Evolutionary conservation across 768 basidiomycete species (phyloP).

Genomic region (Pulveroboletus sp.): DNA sequence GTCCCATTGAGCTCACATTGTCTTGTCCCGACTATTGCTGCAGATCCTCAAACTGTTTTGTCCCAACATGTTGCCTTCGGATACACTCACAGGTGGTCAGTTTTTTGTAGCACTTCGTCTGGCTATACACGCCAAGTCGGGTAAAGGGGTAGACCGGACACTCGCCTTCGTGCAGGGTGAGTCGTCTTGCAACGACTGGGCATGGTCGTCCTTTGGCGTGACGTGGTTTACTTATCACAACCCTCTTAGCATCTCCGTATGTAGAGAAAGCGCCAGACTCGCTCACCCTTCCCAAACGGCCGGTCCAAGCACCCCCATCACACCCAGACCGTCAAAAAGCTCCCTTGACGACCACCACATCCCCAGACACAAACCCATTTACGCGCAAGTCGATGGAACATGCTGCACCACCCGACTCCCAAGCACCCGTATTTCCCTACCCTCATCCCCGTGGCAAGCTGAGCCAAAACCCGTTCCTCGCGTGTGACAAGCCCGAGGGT

Average conservation of each 20-base stretch:
- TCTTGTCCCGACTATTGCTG: neutral
- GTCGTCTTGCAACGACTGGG: constrained; percentile 12
- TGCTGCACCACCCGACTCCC: constrained; percentile 1
- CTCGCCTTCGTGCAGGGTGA: constrained; percentile 78
- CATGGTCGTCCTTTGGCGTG: neutral
- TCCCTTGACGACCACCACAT: constrained; percentile 17
- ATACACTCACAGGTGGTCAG: constrained; percentile 62
- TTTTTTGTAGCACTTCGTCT: constrained; percentile 76
- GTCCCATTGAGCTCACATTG: neutral
- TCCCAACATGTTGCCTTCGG: constrained; percentile 49
- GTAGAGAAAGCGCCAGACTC: constrained; percentile 7
- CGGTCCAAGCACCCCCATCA: constrained; percentile 23
- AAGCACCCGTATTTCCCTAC: constrained; percentile 4
- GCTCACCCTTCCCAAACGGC: constrained; percentile 23
- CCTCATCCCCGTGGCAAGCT: constrained; percentile 20
- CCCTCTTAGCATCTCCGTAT: constrained; percentile 17
- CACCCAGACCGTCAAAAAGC: constrained; percentile 28
- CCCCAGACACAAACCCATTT: constrained; percentile 31
- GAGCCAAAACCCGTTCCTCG: constrained; percentile 32
- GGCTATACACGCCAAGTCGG: constrained; percentile 57
- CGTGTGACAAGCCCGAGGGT: constrained; percentile 16
- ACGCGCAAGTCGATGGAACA: constrained; percentile 22
- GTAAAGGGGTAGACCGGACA: constrained; percentile 58
- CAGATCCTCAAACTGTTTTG: constrained; percentile 69
- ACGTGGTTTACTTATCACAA: constrained; percentile 8